Evolutionary conservation across 805 yeast species (phyloP).

Genomic region (Candida loeiensis): DNA sequence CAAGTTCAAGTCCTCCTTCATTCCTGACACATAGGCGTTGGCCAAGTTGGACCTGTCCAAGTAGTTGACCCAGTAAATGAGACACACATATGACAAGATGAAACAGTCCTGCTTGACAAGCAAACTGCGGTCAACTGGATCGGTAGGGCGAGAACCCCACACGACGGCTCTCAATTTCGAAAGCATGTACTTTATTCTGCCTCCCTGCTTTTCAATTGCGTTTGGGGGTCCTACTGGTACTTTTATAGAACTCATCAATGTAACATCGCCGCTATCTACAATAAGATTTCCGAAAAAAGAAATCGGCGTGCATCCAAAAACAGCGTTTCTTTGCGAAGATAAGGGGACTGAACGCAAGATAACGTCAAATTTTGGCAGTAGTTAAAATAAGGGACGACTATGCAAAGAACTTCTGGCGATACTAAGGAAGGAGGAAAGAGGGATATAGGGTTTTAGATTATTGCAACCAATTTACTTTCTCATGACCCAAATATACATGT

Average conservation of each 20-base stretch:
- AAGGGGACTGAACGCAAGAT: too few relatives aligned
- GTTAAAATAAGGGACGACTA: too few relatives aligned
- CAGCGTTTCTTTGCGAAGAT: background rate
- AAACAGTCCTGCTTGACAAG: slow-evolving; percentile 39
- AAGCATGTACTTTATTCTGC: too few relatives aligned
- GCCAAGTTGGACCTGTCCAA: slow-evolving; percentile 54
- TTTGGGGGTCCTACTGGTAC: too few relatives aligned
- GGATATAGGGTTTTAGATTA: too few relatives aligned
- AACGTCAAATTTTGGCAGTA: too few relatives aligned
- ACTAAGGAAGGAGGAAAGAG: too few relatives aligned
- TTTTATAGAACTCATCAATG: background rate
- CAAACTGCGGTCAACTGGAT: slow-evolving; percentile 28
- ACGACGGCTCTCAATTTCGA: slow-evolving; percentile 15
- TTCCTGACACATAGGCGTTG: slow-evolving; percentile 65
- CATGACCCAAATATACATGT: too few relatives aligned
- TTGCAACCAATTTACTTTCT: too few relatives aligned
- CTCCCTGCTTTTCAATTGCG: too few relatives aligned
- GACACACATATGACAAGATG: slow-evolving; percentile 39
- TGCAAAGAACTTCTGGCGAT: too few relatives aligned
- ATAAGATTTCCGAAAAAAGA: background rate
- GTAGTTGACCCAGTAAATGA: slow-evolving; percentile 49
- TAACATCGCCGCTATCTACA: background rate
- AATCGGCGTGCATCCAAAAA: background rate
- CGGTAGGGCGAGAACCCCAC: slow-evolving; percentile 32
- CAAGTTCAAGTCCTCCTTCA: slow-evolving; percentile 54